Conservation (phyloP, 2,329 filamentous ascomycete genomes). For the Aureobasidium zeae region DNA sequence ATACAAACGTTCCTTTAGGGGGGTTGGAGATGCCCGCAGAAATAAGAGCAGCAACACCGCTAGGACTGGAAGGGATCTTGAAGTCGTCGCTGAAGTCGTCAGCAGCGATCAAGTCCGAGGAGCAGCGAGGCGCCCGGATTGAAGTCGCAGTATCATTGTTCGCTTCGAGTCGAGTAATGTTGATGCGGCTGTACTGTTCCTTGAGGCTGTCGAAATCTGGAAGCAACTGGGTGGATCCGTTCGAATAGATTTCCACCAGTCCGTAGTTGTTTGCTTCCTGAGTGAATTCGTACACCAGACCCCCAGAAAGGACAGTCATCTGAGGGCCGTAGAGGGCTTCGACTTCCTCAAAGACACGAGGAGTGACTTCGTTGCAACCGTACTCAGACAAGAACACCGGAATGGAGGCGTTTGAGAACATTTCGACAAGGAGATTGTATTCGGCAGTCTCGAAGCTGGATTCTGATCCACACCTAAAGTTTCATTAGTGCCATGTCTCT, state of each 20-base stretch:
- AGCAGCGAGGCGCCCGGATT: slow-evolving; percentile 55
- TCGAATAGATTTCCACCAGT: slow-evolving; percentile 36
- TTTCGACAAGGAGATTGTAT: slow-evolving; percentile 53
- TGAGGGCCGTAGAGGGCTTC: slow-evolving; percentile 59
- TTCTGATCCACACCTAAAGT: slow-evolving; percentile 42
- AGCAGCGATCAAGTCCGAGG: slow-evolving; percentile 54
- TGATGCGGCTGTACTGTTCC: slow-evolving; percentile 63
- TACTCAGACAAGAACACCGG: slow-evolving; percentile 78
- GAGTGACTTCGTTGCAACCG: slow-evolving; percentile 65
- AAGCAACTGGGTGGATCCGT: slow-evolving; percentile 36
- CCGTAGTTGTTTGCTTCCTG: slow-evolving; percentile 56
- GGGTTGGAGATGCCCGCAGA: slow-evolving; percentile 61
- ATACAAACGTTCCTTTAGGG: slow-evolving; percentile 48
- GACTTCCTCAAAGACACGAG: slow-evolving; percentile 69
- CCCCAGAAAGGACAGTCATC: slow-evolving; percentile 66
- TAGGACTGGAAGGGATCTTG: slow-evolving; percentile 59
- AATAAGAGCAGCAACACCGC: slow-evolving; percentile 62
- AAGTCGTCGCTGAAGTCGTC: slow-evolving; percentile 69
- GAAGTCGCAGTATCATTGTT: slow-evolving; percentile 49
- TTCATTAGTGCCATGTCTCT: background rate
- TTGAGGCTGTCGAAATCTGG: slow-evolving; percentile 57
- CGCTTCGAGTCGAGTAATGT: slow-evolving; percentile 58
- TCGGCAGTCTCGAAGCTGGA: slow-evolving; percentile 54
- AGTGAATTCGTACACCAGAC: slow-evolving; percentile 72
- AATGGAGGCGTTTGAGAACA: slow-evolving; percentile 57